Evolutionary conservation across 179 eudicot species (phyloP), one percentile per base, ranked within the genome.

Genomic region (Carnegiea gigantea): DNA sequence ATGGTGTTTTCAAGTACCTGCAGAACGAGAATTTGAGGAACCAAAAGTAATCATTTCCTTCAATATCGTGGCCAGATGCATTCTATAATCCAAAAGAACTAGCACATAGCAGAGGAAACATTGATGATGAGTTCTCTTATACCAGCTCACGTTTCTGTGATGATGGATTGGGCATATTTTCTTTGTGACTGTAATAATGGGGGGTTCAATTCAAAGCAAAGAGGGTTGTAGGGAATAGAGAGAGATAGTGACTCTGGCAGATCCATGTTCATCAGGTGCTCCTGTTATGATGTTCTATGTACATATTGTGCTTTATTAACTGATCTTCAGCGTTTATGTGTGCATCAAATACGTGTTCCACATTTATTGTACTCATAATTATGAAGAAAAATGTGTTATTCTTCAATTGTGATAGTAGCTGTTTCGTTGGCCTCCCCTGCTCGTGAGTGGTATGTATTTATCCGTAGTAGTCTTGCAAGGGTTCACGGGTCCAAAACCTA

Each of bases 1-100:
- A 95, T 78, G 97, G 98, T 73, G 93, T 92, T 76, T 38, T 82
- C 77, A 95, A 95, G 87, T 93, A 95, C 88, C 83, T 91, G 85
- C 90, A 95, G 91, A 92, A 91, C 62, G 93, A 95, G 77, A 77
- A 87, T 54, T 82, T 82, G 5, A 80, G 88, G 20, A 88, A 76
- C 26, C 79, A 81, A 82, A 86, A 89, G n/a, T 90, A 85, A 88
- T 73, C 23, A 9, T 62, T 6, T n/a, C 28, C 68, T 8, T 62
- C 26, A n/a, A 23, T 62, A 21, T 23, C 68, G 5, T n/a, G 28
- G 4, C 11, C 5, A n/a, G 3, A 26, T 62, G 8, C 18, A 40
- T 40, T 23, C n/a, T 23, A 62, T 62, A 62, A 23, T 24, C 13
- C 9, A 23, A 62, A 24, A 6, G 11, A 7, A 23, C 28, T 62